Evolutionary conservation across 345 rosid species (phyloP), one percentile per base, ranked within the genome.

Genomic region (Sonneratia caseolaris): DNA sequence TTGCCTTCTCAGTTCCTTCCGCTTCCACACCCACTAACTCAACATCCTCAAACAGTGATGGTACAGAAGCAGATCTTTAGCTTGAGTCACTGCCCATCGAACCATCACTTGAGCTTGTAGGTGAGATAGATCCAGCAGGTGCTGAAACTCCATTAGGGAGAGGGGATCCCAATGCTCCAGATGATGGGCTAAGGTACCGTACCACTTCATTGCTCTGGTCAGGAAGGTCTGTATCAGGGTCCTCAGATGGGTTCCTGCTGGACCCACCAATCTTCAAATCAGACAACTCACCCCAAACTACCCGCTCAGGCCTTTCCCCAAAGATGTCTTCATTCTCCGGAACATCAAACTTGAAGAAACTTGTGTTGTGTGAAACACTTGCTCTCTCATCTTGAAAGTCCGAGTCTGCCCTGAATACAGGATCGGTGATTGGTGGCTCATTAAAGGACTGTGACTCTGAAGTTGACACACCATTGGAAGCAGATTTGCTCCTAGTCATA

Each of bases 1-100:
- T 95, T 62, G 97, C 98, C 84, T 88, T 90, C 84, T 89, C 96
- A 2, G 96, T 88, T 19, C 97, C 97, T 86, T 90, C 92, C 62
- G 84, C 68, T 77, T 92, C 98, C 68, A 92, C 94, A 4, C 99
- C 99, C 10, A 92, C 96, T 73, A 90, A 92, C 77, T 95, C 99
- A 57, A 92, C 94, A 75, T 95, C 99, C 74, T 92, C 99, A n/a
- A 95, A 92, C 74, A 95, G 76, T 56, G 96, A 87, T 21, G 86
- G 86, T 4, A 80, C 80, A 3, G 86, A 57, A 12, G 83, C 71
- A 56, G 93, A 80, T 79, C 70, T 83, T 65, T 78, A 73, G 74
- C 80, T 74, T 66, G 76, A 45, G 24, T 75, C 82, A 15, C 81
- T 81, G 76, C 82, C 75, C 36, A n/a, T 77, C n/a, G 84, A 78